Conservation (phyloP, 768 basidiomycete species). For the Pilatotrama ljubarskyi region DNA sequence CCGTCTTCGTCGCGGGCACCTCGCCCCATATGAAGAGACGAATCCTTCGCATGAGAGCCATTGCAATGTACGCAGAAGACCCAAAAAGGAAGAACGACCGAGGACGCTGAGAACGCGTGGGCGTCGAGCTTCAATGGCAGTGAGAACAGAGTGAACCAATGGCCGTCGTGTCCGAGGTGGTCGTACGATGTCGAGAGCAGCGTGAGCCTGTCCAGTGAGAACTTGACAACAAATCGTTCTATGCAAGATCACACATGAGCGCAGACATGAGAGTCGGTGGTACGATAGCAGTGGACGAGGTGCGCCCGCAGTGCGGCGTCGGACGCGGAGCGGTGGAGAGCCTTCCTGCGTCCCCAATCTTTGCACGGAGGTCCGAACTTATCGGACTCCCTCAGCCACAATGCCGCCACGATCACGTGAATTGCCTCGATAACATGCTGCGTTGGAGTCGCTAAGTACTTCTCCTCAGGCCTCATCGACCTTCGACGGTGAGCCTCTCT, state of each 20-base stretch:
- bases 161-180: background rate
- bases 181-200: constrained; percentile 1
- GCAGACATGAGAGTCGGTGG: background rate
- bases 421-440: background rate
- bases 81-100: background rate
- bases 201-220: background rate
- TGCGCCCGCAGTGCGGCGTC: background rate
- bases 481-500: background rate
- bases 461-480: too few species aligned
- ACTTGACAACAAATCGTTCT: background rate
- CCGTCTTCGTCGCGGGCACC: constrained; percentile 41
- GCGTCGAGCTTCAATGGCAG: background rate
- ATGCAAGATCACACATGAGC: background rate
- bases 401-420: background rate
- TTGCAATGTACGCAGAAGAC: background rate
- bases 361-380: background rate
- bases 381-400: constrained; percentile 1
- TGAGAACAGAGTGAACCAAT: background rate
- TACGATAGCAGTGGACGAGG: background rate
- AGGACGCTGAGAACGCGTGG: constrained; percentile 1
- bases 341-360: background rate
- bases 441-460: background rate
- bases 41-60: constrained; percentile 18
- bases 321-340: constrained; percentile 1
- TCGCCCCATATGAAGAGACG: constrained; percentile 39